These are phyloP conservation scores for Phytopythium litorale DNA, from an alignment of 352 stramenopile species.

Conservation along the genomic window DNA sequence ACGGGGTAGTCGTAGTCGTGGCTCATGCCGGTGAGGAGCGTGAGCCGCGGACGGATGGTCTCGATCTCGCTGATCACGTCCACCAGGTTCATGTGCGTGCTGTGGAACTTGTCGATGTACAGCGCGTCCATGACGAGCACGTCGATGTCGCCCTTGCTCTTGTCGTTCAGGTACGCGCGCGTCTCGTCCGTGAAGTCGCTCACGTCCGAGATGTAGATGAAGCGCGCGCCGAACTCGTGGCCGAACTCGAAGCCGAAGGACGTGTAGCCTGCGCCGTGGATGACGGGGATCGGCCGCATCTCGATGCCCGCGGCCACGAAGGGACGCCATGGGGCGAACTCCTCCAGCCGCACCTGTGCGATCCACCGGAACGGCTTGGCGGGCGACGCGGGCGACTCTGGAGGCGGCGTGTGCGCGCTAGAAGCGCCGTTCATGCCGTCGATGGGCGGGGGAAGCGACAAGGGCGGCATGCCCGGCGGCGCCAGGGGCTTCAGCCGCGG, in stretches of 20 bases:
- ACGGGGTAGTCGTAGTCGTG: conserved; percentile 79
- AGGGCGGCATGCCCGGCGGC: not conserved
- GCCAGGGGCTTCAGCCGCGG: not conserved
- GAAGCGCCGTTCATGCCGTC: not conserved
- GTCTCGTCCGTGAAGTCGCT: conserved; percentile 69
- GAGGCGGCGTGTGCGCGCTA: not conserved
- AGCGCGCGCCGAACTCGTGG: conserved; percentile 47
- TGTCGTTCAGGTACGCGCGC: conserved; percentile 50
- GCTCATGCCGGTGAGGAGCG: conserved; percentile 83
- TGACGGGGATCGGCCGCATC: conserved; percentile 72
- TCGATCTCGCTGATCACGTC: conserved; percentile 65
- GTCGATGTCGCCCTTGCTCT: conserved; percentile 53
- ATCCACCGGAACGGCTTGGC: conserved; percentile 69
- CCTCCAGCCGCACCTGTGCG: conserved; percentile 65
- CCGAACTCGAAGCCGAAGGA: conserved; percentile 84
- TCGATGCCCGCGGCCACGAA: conserved; percentile 47
- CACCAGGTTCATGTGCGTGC: conserved; percentile 82
- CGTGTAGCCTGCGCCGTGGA: conserved; percentile 76
- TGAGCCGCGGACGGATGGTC: conserved; percentile 59
- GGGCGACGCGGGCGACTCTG: conserved; percentile 11
- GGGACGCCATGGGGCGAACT: conserved; percentile 44
- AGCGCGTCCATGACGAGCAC: conserved; percentile 83
- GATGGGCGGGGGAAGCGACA: conserved; percentile 1
- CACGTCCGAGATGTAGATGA: conserved; percentile 90
- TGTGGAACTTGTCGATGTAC: conserved; percentile 70